Evolutionary conservation across 805 yeast species (phyloP), one percentile per base, ranked within the genome.

Genomic region (Helenozyma baotianmanensis): DNA sequence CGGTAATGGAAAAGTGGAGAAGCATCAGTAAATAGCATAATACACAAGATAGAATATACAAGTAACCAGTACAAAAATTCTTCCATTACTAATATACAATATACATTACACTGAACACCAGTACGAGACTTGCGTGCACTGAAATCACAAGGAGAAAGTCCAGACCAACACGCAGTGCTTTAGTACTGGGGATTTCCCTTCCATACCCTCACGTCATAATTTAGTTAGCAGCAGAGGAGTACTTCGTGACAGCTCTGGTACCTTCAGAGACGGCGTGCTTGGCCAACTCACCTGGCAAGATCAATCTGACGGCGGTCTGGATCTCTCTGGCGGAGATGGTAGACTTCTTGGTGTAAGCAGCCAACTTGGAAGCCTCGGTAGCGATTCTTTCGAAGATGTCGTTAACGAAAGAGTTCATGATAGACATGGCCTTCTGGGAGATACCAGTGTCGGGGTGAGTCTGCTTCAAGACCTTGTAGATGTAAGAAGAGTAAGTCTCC

Each of bases 231-330:
- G 63, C 60, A 41, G 63, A 54, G 33, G 63, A 58, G 58, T 58
- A 58, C 57, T 58, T 58, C 44, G 63, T 58, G 39, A 58, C 62
- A 48, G 63, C 61, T 57, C 63, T 58, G 39, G 63, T 58, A 53
- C 63, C 63, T 47, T 58, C 63, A 29, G 63, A 57, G 43, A 58
- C 63, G 35, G 63, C 63, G 53, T 58, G 63, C 60, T 58, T 58
- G 33, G 63, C 63, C 52, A 58, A 58, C 47, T 58, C 63, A 53
- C 63, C 63, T 25, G 63, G 63, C 53, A 58, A 57, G 54, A 58
- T 58, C 55, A 58, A 57, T 54, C 62, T 57, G 30, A 58, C 63
- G 26, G 63, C 61, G 31, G 63, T 58, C 42, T 58, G 63, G 47
- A 58, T 58, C 40, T 58, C 63, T 57, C 63, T 57, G 35, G 63